These are phyloP conservation scores for Litsea cubeba DNA, from an alignment of 164 flowering plant species.

Conservation along the genomic window DNA sequence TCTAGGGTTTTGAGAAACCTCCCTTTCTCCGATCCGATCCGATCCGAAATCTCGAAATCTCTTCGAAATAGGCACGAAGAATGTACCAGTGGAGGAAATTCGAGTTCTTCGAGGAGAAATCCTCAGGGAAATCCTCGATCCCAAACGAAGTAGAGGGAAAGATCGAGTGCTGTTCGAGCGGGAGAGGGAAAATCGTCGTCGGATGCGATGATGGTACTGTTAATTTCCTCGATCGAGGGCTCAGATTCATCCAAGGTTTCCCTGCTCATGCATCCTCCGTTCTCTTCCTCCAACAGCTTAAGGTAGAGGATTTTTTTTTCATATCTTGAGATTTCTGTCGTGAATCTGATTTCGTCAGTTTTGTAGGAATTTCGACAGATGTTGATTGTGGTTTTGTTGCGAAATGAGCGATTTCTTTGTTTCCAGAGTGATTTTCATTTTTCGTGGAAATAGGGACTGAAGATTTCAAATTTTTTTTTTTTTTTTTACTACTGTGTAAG, in stretches of 20 bases:
- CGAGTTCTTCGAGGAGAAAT: slow-evolving; percentile 96
- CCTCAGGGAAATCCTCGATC: slow-evolving; percentile 46
- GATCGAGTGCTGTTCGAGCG: slow-evolving; percentile 75
- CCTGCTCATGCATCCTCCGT: slow-evolving; percentile 81
- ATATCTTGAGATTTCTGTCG: too few species aligned
- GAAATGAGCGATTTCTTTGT: too few species aligned
- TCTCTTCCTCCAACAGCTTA: slow-evolving; percentile 84
- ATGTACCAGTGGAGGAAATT: slow-evolving; percentile 99
- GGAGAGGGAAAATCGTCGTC: slow-evolving; percentile 72
- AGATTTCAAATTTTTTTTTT: too few species aligned
- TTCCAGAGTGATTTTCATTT: too few species aligned
- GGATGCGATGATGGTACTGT: slow-evolving; percentile 82
- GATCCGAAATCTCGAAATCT: neutral
- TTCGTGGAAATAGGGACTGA: too few species aligned
- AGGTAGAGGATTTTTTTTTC: slow-evolving; percentile 36
- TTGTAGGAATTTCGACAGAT: too few species aligned
- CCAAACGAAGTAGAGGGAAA: slow-evolving; percentile 60
- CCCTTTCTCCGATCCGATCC: too few species aligned
- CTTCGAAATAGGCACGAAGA: neutral
- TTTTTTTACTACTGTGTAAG: too few species aligned
- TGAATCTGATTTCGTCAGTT: too few species aligned
- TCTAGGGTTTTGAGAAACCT: neutral
- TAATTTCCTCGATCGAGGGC: slow-evolving; percentile 78
- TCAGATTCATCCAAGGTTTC: slow-evolving; percentile 68
- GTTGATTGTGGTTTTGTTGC: too few species aligned